Base-by-base conservation (phyloP, 202 grass and related monocot species). In the Sporobolus alterniflorus region DNA sequence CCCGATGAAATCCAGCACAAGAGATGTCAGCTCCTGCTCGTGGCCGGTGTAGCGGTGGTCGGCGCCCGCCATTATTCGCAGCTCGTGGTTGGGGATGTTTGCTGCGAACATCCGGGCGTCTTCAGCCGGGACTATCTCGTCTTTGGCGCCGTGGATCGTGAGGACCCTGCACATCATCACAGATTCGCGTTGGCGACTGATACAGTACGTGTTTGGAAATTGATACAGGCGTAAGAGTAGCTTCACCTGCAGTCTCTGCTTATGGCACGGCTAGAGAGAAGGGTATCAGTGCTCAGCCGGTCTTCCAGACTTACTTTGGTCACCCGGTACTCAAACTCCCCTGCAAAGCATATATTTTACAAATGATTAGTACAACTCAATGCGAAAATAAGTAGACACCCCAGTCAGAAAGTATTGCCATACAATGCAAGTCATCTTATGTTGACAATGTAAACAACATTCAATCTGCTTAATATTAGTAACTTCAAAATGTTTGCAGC, bases 71-170 rank as follows among this genome's bases (percentile, higher is more conserved):
- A 99, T 56, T 44, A 99, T 85, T 62, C 77, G 91, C 81, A 98
- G 49, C 68, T 89, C 70, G 54, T 96, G 91, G 69, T 89, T 90
- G 2, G 74, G 89, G 90, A 99, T 83, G 48, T 94, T 73, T n/a
- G 87, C 85, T 3, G 91, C 96, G 79, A 99, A 92, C 79, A 81
- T 85, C 40, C 71, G 64, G 15, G 96, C 91, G 33, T 96, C 91
- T 65, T 86, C 61, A 12, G 66, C 89, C 11, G 93, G 96, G 26
- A 94, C 84, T 2, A 74, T 92, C 83, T 92, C 90, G 72, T 99
- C 96, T 82, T 85, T 81, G 36, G 83, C 86, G 11, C 96, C 96
- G 44, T 99, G 93, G 78, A 99, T 79, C 39, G 93, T 96, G 67
- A 99, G 87, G n/a, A 96, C 83, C 89, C 91, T 96, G 86, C 42